Evolutionary conservation across 495 filamentous ascomycete species (phyloP).

Genomic region (Sordaria brevicollis): DNA sequence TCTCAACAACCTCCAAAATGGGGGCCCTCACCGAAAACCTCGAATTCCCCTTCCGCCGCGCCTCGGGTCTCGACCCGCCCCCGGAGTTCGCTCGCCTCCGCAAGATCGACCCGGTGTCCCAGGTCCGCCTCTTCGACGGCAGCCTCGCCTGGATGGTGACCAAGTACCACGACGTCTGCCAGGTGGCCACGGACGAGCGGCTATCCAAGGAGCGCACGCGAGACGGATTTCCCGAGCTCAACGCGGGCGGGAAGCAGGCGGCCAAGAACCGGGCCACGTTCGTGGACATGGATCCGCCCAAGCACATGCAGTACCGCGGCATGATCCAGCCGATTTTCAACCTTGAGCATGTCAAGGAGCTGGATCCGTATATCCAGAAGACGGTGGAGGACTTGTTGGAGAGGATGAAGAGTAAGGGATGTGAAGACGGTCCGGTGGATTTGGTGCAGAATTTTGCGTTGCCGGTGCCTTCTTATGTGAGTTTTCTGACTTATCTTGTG

Average conservation of each 20-base stretch:
- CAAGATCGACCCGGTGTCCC: conserved; percentile 27
- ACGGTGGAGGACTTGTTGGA: conserved; percentile 31
- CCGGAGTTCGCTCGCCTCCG: conserved; percentile 31
- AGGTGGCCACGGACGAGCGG: conserved; percentile 29
- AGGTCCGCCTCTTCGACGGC: conserved; percentile 35
- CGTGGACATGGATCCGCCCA: conserved; percentile 38
- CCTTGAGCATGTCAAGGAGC: conserved; percentile 21
- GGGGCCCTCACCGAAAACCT: conserved; percentile 4
- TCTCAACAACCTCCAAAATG: conserved; percentile 4
- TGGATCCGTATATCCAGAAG: conserved; percentile 33
- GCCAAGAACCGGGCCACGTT: conserved; percentile 35
- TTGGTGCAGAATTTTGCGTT: conserved; percentile 33
- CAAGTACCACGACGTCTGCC: conserved; percentile 35
- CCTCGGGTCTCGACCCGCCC: conserved; percentile 29
- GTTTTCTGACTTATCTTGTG: background rate
- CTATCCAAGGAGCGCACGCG: conserved; percentile 30
- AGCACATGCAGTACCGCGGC: conserved; percentile 30
- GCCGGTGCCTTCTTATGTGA: conserved; percentile 32
- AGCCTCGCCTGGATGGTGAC: conserved; percentile 33
- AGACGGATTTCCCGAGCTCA: conserved; percentile 37
- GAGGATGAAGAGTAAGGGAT: conserved; percentile 20
- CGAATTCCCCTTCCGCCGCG: conserved; percentile 32
- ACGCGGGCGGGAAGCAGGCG: conserved; percentile 28
- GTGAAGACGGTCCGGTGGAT: conserved; percentile 25
- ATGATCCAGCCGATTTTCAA: conserved; percentile 36